Evolutionary conservation across 108 stramenopile genomes (phyloP), one percentile per base, ranked within the genome.

Genomic region (Cyclotella cryptica): DNA sequence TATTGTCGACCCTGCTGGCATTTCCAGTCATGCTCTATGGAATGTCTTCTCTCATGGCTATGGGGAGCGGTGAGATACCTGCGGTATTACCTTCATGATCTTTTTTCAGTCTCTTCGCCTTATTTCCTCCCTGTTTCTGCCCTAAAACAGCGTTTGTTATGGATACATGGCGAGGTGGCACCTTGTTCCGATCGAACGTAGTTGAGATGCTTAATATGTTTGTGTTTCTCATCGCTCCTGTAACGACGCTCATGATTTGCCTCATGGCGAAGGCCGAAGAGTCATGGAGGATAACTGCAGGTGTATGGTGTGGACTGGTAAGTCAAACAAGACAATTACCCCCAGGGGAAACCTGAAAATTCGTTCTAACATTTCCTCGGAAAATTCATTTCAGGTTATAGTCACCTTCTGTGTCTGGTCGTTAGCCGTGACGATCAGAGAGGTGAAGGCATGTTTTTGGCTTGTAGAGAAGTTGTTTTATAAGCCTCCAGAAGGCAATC

Each of bases 31-130:
- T 90, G 55, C 46, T 86, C 13, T 75, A 81, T 64, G 81, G 81
- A 15, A 82, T 92, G 59, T 67, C 87, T 11, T 78, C 78, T 18
- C 69, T 85, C 28, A 74, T 92, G 79, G 85, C 89, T 62, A 79
- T 92, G 76, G 87, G 89, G 29, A 75, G 71, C 26, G 49, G 19
- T 35, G 35, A 35, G 35, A 35, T 5, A 35, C 35, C 35, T 5
- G 6, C 35, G 6, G 4, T 6, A 35, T 35, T 35, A 35, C 2
- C 6, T 35, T 6, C 6, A 6, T 35, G 19, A 45, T 49, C 9
- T 1, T 49, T 17, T 49, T 17, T 49, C 49, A n/a, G 49, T 17
- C 49, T 17, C 49, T 3, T 19, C 1, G 3, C 3, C 19, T 19
- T 49, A 19, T 49, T 49, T 49, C 9, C 49, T n/a, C 19, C 19